Base-by-base conservation (phyloP, 2,329 filamentous ascomycete species). In the Fusarium bulbicola region DNA sequence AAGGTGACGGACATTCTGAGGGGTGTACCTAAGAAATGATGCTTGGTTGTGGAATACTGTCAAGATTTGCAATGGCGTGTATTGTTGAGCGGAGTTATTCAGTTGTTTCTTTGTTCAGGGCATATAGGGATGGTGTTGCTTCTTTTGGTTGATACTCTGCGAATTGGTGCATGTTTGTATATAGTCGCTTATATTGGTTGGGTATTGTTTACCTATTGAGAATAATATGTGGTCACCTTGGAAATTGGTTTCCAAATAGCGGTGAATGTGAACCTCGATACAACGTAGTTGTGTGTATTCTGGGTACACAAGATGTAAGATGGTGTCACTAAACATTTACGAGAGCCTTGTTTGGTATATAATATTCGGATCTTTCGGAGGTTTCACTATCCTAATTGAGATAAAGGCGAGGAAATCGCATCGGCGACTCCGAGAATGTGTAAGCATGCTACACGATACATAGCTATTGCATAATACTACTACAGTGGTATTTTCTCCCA, bases 1-100 rank as follows among this genome's bases (percentile, higher is more conserved):
- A 83, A 78, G 36, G 79, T 90, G 49, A 76, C 88, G 64, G 80
- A 83, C 59, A 77, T 81, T 21, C 65, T 85, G 56, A 78, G 70
- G 59, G 26, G 63, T 15, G 60, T 46, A 32, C 40, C 34, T 42
- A 77, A 64, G 59, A 58, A 75, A 66, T 77, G 65, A 77, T 73
- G 74, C 68, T 56, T 53, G 56, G 42, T 53, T 59, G 45, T 57
- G 60, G 59, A 16, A 53, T 64, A 26, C 26, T 57, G 18, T 52
- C 49, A 26, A 40, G 24, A 40, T 52, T 60, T 49, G 42, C 45
- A 36, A 61, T 46, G 20, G 32, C 24, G 37, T 50, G 28, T 36
- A 42, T 53, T 53, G 26, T 45, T 63, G 59, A 64, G 43, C 46
- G 63, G 49, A 46, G 28, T 26, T 59, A 32, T 34, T 26, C 13